Conservation (phyloP, 2,329 filamentous ascomycete species). For the Canariomyces notabilis region DNA sequence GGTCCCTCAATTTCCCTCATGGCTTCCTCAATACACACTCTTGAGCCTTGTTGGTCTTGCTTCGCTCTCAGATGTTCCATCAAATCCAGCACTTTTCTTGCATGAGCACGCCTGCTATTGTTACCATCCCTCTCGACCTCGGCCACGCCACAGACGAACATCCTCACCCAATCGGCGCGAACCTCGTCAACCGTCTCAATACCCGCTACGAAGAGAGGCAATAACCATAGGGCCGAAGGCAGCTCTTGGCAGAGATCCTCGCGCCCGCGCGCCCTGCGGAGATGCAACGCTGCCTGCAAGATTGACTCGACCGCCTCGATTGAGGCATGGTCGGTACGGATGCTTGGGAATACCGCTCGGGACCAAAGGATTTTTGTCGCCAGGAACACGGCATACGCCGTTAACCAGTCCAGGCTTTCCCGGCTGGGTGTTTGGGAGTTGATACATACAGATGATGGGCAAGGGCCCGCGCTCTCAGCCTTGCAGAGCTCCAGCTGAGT, state of each 20-base stretch:
- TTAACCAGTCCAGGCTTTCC: slow-evolving; percentile 8
- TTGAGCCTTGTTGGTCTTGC: slow-evolving; percentile 5
- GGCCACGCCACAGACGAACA: slow-evolving; percentile 8
- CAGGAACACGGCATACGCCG: background rate
- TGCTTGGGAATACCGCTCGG: background rate
- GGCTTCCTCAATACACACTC: slow-evolving; percentile 2
- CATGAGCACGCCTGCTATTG: background rate
- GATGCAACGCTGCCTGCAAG: slow-evolving; percentile 11
- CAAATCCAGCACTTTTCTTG: slow-evolving; percentile 4
- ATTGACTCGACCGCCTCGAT: slow-evolving; percentile 12
- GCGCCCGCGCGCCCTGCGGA: slow-evolving; percentile 2
- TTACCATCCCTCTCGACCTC: background rate
- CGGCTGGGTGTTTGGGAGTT: slow-evolving; percentile 1
- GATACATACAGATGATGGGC: background rate
- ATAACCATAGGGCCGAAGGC: slow-evolving; percentile 17
- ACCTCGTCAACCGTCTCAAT: slow-evolving; percentile 24
- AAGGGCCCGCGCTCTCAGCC: background rate
- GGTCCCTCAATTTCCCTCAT: slow-evolving; percentile 3
- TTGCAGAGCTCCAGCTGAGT: background rate
- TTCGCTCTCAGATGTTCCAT: slow-evolving; percentile 11
- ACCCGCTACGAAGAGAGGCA: slow-evolving; percentile 23
- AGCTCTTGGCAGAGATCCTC: background rate
- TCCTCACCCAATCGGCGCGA: slow-evolving; percentile 21
- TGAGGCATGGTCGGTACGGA: background rate
- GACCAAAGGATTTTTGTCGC: slow-evolving; percentile 16